Conservation (phyloP, 2,329 filamentous ascomycete species). For the Paracamarosporium sp. region DNA sequence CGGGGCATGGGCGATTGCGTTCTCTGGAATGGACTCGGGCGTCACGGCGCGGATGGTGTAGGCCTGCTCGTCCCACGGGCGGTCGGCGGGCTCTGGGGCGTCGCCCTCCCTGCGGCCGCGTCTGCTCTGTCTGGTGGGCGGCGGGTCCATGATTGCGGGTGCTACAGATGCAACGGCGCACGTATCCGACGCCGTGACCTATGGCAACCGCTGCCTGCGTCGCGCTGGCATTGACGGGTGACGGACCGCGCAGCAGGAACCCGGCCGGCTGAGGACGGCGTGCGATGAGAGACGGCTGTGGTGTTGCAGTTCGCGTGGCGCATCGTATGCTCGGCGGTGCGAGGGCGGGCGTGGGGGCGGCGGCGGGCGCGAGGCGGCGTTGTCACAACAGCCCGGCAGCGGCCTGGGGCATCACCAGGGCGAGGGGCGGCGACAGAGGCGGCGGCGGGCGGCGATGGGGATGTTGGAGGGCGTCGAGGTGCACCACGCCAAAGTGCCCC, state of each 20-base stretch:
- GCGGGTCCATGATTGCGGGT: conserved; percentile 36
- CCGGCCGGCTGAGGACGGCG: conserved; percentile 18
- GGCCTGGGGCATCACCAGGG: conserved; percentile 7
- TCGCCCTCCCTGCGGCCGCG: conserved; percentile 34
- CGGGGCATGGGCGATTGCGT: conserved; percentile 18
- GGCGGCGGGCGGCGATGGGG: background rate
- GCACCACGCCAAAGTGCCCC: background rate
- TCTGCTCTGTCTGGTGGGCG: conserved; percentile 15
- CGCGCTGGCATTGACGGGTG: conserved; percentile 29
- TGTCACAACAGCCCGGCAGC: background rate
- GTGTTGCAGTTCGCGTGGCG: conserved; percentile 22
- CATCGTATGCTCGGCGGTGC: conserved; percentile 23
- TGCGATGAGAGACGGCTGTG: conserved; percentile 13
- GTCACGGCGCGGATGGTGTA: conserved; percentile 68
- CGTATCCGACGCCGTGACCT: conserved; percentile 13
- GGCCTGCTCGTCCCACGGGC: conserved; percentile 29
- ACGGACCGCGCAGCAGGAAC: conserved; percentile 16
- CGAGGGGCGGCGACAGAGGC: background rate
- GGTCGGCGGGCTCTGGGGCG: conserved; percentile 27
- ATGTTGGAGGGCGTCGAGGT: background rate
- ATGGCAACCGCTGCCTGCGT: conserved; percentile 18
- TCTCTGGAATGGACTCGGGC: conserved; percentile 58
- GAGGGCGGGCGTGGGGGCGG: conserved; percentile 10
- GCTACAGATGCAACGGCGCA: background rate
- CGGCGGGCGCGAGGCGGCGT: background rate